Base-by-base conservation (phyloP, 208 protist species). In the Leishmania amazonensis region DNA sequence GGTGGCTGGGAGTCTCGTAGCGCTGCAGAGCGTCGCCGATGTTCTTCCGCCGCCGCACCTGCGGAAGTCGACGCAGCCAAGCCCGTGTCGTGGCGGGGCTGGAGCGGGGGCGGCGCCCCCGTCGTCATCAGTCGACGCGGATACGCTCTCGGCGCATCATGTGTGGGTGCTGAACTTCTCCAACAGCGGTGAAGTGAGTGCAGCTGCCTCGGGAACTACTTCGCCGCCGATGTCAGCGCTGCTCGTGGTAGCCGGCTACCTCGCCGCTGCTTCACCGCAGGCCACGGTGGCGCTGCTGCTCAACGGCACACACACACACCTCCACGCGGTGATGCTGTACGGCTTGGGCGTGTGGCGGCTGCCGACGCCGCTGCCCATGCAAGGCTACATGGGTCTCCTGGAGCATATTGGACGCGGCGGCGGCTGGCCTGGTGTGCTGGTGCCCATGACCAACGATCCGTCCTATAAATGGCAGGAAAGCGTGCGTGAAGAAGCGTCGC, bases 231-330 rank as follows among this genome's bases (percentile, higher is more conserved):
- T 81, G 78, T 81, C 75, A 53, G 60, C 83, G 31, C 68, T 94
- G 21, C 83, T 94, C 75, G 78, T 91, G 9, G 75, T 96, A 0
- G 93, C 93, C 24, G 93, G 93, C 13, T 96, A 95, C 78, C 77
- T 95, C 19, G 85, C 85, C 15, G 87, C 89, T 38, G 81, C 93
- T 64, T 90, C 93, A 1, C 65, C 81, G 1, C 84, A 88, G 49
- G 89, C 85, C 72, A 80, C 86, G 42, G 78, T 84, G 0, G 80
- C 90, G 4, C 74, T 95, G 24, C 81, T 96, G 31, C 87, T 91
- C 81, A 92, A 96, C 83, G 72, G 19, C 28, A 42, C 76, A 7
- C 93, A 96, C 78, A 87, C 86, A 8, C 83, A 88, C 57, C 84
- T 88, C 21, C 85, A 92, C 75, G 93, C 84, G 1, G 81, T 96